phyloP scores from a whole-genome alignment of 192 early-diverging fungal species.

The Coemansia sp. region DNA sequence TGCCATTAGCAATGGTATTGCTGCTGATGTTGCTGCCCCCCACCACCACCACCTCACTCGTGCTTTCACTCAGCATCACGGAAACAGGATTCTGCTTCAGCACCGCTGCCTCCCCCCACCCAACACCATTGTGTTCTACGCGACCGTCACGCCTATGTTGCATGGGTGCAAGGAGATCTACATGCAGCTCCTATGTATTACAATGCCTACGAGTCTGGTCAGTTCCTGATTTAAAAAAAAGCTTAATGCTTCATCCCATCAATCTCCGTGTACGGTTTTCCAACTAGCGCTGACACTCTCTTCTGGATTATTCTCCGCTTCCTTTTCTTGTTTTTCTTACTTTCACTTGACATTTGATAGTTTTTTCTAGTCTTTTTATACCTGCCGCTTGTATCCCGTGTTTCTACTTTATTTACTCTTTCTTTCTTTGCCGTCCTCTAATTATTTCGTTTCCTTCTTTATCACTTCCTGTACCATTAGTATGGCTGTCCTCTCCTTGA shows the following conservation, averaged over 20 bases:
- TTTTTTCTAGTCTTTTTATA: background rate
- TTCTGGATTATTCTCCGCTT: constrained; percentile 4
- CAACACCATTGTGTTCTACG: background rate
- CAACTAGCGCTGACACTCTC: background rate
- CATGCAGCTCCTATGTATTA: constrained; percentile 17
- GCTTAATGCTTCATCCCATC: constrained; percentile 14
- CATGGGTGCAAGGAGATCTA: constrained; percentile 12
- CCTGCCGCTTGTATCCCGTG: background rate
- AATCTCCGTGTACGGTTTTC: background rate
- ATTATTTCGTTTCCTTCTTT: background rate
- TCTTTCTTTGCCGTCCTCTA: background rate
- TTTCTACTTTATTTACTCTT: background rate
- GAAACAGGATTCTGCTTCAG: background rate
- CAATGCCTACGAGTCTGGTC: constrained; percentile 6
- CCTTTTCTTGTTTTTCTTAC: background rate
- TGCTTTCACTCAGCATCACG: background rate
- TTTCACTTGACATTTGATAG: constrained; percentile 3
- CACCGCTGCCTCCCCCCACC: background rate
- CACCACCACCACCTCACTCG: too few relatives aligned
- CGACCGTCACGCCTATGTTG: background rate
- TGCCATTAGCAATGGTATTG: too few relatives aligned
- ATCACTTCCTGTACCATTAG: background rate
- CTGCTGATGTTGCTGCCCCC: too few relatives aligned
- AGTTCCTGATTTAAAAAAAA: constrained; percentile 21
- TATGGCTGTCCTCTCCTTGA: background rate